A percentile compares a stretch with the other conserved stretches of the same genome.
phyloP scores from a whole-genome alignment of 257 asterid species.

The Ophiorrhiza pumila region DNA sequence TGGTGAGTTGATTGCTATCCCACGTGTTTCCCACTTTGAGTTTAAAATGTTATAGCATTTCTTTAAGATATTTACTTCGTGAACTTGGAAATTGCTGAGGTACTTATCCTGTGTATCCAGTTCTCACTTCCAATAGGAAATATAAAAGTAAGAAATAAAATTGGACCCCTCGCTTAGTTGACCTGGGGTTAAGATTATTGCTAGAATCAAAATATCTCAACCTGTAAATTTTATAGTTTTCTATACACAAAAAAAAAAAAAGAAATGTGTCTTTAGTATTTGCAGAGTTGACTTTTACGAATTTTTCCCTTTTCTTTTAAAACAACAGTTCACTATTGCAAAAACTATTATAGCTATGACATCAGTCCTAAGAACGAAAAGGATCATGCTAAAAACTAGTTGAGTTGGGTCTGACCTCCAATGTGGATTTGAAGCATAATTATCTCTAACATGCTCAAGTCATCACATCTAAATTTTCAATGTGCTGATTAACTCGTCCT shows the following conservation, averaged over 20 bases:
- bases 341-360: not conserved
- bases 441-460: no score
- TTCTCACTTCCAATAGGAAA: not conserved
- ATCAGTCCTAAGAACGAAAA: not conserved
- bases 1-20: no score
- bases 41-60: no score
- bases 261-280: not conserved
- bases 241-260: no score
- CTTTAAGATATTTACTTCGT: no score
- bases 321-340: not conserved
- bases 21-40: not conserved
- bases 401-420: not conserved
- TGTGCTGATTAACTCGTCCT: no score
- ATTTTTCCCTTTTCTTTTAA: not conserved
- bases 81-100: not conserved
- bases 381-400: not conserved
- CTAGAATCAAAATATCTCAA: not conserved
- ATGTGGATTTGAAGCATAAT: not conserved
- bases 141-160: not conserved
- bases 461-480: no score
- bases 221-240: no score
- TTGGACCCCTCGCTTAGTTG: not conserved
- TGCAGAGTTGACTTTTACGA: not conserved
- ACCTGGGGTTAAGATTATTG: not conserved
- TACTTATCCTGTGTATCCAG: not conserved